Evolutionary conservation across 768 basidiomycete genomes (phyloP).

Genomic region (Glaciozyma antarctica): DNA sequence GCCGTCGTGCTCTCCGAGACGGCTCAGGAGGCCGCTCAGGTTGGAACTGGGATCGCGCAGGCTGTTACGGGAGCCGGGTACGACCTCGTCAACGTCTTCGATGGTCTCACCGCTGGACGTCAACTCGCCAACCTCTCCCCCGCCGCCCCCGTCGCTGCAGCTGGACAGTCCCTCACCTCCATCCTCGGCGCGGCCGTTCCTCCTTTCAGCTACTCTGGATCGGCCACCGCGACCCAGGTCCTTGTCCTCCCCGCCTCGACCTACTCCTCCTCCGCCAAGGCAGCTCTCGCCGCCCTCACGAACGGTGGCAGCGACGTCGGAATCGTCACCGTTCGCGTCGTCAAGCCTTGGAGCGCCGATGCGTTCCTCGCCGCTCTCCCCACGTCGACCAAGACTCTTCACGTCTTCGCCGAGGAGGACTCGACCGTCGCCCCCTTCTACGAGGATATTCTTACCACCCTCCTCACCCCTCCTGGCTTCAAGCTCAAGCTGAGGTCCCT

Average conservation of each 20-base stretch:
- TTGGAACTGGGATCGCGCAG: constrained; percentile 70
- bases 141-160: constrained; percentile 41
- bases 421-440: constrained; percentile 56
- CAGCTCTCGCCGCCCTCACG: constrained; percentile 49
- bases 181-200: constrained; percentile 51
- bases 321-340: constrained; percentile 62
- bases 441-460: constrained; percentile 44
- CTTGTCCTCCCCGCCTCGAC: constrained; percentile 50
- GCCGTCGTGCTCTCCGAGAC: constrained; percentile 73
- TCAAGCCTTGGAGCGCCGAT: constrained; percentile 69
- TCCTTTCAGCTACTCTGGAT: constrained; percentile 69
- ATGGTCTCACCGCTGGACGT: constrained; percentile 68
- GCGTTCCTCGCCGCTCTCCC: constrained; percentile 58
- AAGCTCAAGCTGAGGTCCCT: constrained; percentile 34
- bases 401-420: constrained; percentile 65
- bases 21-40: constrained; percentile 62
- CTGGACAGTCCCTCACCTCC: constrained; percentile 43
- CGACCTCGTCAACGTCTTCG: constrained; percentile 82
- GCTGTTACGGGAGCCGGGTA: constrained; percentile 45
- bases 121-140: constrained; percentile 56
- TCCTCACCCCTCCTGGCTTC: constrained; percentile 33
- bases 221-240: constrained; percentile 53
- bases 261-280: constrained; percentile 67
- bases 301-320: constrained; percentile 49
- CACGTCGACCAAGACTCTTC: constrained; percentile 49